Evolutionary conservation across 2,329 filamentous ascomycete species (phyloP).

Genomic region (Botrytis elliptica): DNA sequence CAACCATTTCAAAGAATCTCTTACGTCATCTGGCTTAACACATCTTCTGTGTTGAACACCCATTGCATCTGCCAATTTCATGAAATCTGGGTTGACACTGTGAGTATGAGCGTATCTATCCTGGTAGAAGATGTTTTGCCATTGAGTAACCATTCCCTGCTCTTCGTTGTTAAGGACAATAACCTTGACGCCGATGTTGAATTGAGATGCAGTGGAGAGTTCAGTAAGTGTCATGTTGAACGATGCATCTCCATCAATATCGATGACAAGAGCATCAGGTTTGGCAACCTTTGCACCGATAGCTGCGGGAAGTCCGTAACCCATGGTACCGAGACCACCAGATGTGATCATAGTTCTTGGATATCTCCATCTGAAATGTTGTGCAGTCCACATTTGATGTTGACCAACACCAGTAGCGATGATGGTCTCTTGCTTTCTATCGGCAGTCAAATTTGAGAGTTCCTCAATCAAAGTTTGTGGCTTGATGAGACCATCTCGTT

Average conservation of each 20-base stretch:
- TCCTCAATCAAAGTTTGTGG: conserved; percentile 90
- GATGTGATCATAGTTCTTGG: conserved; percentile 95
- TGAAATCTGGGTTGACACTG: conserved; percentile 93
- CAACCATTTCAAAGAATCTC: conserved; percentile 80
- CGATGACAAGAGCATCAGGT: conserved; percentile 65
- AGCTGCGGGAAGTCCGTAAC: conserved; percentile 87
- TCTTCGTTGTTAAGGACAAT: conserved; percentile 96
- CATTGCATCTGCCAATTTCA: conserved; percentile 92
- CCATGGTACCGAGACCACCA: conserved; percentile 94
- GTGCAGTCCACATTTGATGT: conserved; percentile 98
- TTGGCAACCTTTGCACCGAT: conserved; percentile 91
- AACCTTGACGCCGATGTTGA: conserved; percentile 94
- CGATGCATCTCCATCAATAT: conserved; percentile 97
- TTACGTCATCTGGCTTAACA: conserved; percentile 72
- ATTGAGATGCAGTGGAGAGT: conserved; percentile 87
- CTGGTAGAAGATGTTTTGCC: conserved; percentile 97
- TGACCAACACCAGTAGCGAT: conserved; percentile 95
- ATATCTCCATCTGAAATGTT: conserved; percentile 92
- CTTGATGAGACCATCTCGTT: conserved; percentile 79
- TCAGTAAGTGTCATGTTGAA: conserved; percentile 99
- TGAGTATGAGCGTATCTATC: conserved; percentile 91
- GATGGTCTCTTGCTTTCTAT: conserved; percentile 79
- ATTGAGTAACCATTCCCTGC: conserved; percentile 98
- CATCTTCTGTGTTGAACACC: conserved; percentile 73
- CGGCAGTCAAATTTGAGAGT: conserved; percentile 77